Conservation (phyloP, 2,329 filamentous ascomycete species). For the Raffaelea ambrosiae region DNA sequence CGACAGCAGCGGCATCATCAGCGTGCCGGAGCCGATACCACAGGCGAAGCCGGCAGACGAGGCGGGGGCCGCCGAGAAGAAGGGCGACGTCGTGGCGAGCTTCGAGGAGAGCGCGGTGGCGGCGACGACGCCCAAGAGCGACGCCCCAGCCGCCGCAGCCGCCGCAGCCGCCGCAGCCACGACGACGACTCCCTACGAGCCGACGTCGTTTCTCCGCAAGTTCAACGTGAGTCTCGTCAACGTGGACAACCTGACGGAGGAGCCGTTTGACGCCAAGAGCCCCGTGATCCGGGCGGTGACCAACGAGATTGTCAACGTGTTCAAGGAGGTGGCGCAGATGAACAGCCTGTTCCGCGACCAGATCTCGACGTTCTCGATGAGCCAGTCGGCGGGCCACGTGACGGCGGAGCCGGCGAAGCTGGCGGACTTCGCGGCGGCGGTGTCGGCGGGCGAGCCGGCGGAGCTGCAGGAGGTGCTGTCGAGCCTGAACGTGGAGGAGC, state of each 20-base stretch:
- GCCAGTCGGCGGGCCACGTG: conserved; percentile 88
- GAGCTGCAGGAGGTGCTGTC: conserved; percentile 90
- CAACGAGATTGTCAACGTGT: conserved; percentile 97
- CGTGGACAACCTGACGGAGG: conserved; percentile 84
- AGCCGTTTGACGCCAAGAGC: conserved; percentile 84
- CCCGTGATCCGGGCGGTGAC: conserved; percentile 84
- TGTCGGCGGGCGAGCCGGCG: conserved; percentile 84
- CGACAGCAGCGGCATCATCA: not conserved
- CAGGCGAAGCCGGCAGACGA: conserved; percentile 38
- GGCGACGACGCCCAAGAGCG: conserved; percentile 40
- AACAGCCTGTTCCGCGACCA: conserved; percentile 96
- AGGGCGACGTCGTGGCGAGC: conserved; percentile 91
- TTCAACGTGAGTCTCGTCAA: conserved; percentile 92
- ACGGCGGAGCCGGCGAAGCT: conserved; percentile 91
- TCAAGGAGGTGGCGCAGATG: conserved; percentile 90
- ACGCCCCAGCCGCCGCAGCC: conserved; percentile 18
- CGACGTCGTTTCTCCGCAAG: conserved; percentile 82
- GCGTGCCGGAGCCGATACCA: conserved; percentile 52
- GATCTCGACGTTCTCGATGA: conserved; percentile 94
- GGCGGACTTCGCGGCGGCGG: conserved; percentile 93
- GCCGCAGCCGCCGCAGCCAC: not conserved
- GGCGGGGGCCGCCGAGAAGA: conserved; percentile 51
- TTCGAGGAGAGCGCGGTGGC: conserved; percentile 77
- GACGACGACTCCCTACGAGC: conserved; percentile 52
- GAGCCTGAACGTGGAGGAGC: conserved; percentile 82